Base-by-base conservation (phyloP, 2,329 filamentous ascomycete genomes). In the Phaeosphaeriaceae sp. region DNA sequence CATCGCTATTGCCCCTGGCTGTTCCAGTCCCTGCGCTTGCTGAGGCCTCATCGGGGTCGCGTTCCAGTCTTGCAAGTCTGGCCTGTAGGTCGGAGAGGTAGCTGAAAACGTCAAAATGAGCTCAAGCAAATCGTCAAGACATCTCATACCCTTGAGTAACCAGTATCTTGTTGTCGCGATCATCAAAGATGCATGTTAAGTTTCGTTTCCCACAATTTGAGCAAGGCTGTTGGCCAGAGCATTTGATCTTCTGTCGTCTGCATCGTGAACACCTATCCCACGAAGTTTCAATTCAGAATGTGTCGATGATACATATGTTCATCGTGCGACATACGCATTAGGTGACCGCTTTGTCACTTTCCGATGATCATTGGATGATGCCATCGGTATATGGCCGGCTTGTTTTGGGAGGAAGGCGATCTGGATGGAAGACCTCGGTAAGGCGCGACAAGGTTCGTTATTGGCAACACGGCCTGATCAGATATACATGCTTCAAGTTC, bases 81-180 rank as follows among this genome's bases (percentile, higher is more conserved):
- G 67, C 60, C 46, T 69, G 62, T 17, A 73, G 54, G 42, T 71
- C 69, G 11, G 67, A 62, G 11, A 73, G 63, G 31, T 73, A 72
- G n/a, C 70, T 73, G 48, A 24, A 20, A 13, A 11, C 10, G 33
- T 10, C 20, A 19, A 44, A 51, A 48, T 17, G 50, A 22, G 27
- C 21, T 31, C 45, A 17, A 31, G 1, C 20, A 9, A 7, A 11
- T 7, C 27, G 9, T 33, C 22, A 41, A 21, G 36, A 20, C 17
- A 17, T 19, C 24, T 17, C 7, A 47, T 62, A 72, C 69, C 70
- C 70, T 63, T 71, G 62, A 3, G 68, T 71, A 0, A 72, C 69
- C 19, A 72, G 51, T n/a, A 73, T 50, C 27, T 74, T 74, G n/a
- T 68, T 70, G n/a, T 74, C 70, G 51, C 70, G 59, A n/a, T 73